Evolutionary conservation across 495 filamentous ascomycete species (phyloP), one percentile per base, ranked within the genome.

Genomic region (Jackrogersella minutella): DNA sequence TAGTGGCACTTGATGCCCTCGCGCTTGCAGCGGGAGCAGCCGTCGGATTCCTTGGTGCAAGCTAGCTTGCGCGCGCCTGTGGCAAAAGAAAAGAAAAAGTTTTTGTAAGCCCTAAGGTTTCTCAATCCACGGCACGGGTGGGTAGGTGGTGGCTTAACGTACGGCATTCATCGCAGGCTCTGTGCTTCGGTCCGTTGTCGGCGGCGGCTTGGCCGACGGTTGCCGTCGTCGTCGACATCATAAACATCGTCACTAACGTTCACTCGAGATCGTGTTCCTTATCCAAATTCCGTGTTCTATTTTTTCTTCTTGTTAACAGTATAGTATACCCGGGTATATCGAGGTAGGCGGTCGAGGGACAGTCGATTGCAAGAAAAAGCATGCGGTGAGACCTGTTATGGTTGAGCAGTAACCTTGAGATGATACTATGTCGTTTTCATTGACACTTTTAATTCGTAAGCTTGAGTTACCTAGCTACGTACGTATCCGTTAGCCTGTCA

Each of bases 161-260:
- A 86, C 86, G 82, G 72, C 86, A 88, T 73, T 89, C 84, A 62
- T 89, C 86, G 69, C 86, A 89, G 43, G 85, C 85, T 33, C 83
- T 78, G 40, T 84, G 84, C 59, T 80, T 83, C 56, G 75, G 78
- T 24, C 43, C 44, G 9, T 47, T 53, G 1, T 47, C 56, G 1
- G 31, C 58, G 16, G 47, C 37, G 21, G 57, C 22, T 50, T 54
- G 63, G 37, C 26, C 52, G 13, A 22, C n/a, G 28, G 49, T 50
- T 10, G 26, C 58, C 13, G 62, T 37, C 24, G 51, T 47, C 36
- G 40, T 54, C 58, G 66, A 50, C 60, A 61, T 69, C 22, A 40
- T 34, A 24, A 49, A 55, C 21, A 22, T 40, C 28, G 28, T 39
- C 31, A 39, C 21, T 19, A 28, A 7, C 26, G 3, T 30, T 30